phyloP scores from a whole-genome alignment of 2,329 filamentous ascomycete genomes.

The Alternaria gaisen region DNA sequence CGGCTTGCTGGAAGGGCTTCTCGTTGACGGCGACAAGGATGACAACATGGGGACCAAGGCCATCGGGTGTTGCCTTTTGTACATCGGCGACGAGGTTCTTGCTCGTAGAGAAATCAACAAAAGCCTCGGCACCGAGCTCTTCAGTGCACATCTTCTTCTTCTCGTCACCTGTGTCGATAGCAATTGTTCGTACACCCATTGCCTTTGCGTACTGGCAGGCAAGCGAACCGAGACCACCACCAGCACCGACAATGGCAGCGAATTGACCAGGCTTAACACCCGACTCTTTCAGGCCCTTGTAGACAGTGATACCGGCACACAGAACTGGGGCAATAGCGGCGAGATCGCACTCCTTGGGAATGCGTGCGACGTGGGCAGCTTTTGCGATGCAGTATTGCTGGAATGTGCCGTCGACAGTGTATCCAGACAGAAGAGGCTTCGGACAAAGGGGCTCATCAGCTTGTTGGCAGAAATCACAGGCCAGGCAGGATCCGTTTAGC shows the following conservation, averaged over 20 bases:
- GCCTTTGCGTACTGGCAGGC: slow-evolving; percentile 89
- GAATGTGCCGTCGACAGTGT: slow-evolving; percentile 92
- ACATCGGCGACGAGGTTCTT: slow-evolving; percentile 86
- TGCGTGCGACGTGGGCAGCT: slow-evolving; percentile 81
- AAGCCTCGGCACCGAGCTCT: slow-evolving; percentile 74
- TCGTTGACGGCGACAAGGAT: slow-evolving; percentile 86
- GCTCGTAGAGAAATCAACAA: slow-evolving; percentile 80
- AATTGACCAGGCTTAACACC: slow-evolving; percentile 76
- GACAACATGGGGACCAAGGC: slow-evolving; percentile 85
- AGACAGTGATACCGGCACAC: slow-evolving; percentile 87
- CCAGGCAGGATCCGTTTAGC: slow-evolving; percentile 87
- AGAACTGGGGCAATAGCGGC: slow-evolving; percentile 82
- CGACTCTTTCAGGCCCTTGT: slow-evolving; percentile 91
- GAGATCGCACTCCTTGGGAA: slow-evolving; percentile 79
- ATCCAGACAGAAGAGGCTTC: slow-evolving; percentile 79
- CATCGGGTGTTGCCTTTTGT: slow-evolving; percentile 79
- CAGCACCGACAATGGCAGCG: slow-evolving; percentile 86
- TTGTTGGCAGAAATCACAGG: slow-evolving; percentile 83
- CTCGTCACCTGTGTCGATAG: slow-evolving; percentile 83
- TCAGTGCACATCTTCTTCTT: slow-evolving; percentile 75
- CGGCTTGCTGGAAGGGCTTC: slow-evolving; percentile 95
- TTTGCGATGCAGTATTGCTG: slow-evolving; percentile 92
- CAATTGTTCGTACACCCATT: slow-evolving; percentile 83
- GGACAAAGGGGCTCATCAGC: slow-evolving; percentile 84
- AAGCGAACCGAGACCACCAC: slow-evolving; percentile 80